Percentiles rank a stretch among this genome's conserved stretches.
Evolutionary conservation across 306 rosid species (phyloP).

Genomic region (Sicyos baderoa): DNA sequence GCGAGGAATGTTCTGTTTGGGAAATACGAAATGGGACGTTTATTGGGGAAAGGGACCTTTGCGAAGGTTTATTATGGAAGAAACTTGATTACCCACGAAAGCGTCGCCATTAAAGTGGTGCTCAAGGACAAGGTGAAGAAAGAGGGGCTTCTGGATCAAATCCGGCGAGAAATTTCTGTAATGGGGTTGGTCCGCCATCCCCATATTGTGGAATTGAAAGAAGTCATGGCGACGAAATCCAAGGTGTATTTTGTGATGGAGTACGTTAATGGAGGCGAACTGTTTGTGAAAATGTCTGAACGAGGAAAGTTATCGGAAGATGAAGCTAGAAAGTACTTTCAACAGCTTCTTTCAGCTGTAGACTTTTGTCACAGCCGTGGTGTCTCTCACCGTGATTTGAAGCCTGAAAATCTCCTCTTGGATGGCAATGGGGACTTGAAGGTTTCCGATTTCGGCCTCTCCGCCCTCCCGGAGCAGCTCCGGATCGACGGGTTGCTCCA

Average conservation of each 20-base stretch:
- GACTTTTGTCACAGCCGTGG: conserved; percentile 86
- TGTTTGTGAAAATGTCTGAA: conserved; percentile 42
- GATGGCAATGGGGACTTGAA: conserved; percentile 59
- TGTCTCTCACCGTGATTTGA: conserved; percentile 66
- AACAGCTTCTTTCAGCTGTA: conserved; percentile 51
- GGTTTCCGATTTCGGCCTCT: conserved; percentile 74
- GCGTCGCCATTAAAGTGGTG: conserved; percentile 66
- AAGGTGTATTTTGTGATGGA: conserved; percentile 71
- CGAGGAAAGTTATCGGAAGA: conserved; percentile 59
- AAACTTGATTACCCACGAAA: conserved; percentile 43
- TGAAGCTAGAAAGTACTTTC: conserved; percentile 54
- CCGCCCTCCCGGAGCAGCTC: conserved; percentile 61
- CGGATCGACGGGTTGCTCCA: conserved; percentile 60
- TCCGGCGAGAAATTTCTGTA: conserved; percentile 65
- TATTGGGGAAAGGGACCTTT: conserved; percentile 66
- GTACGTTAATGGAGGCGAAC: conserved; percentile 54
- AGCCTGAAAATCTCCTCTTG: conserved; percentile 68
- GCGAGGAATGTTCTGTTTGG: conserved; percentile 37
- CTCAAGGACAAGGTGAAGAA: conserved; percentile 55
- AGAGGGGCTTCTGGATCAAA: conserved; percentile 55
- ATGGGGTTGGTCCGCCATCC: conserved; percentile 71
- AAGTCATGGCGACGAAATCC: conserved; percentile 75
- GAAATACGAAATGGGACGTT: conserved; percentile 73
- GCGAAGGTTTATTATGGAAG: conserved; percentile 58
- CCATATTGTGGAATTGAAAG: conserved; percentile 58